These are phyloP conservation scores for Candida gigantensis DNA, from an alignment of 1,139 yeast species.

Conservation along the genomic window DNA sequence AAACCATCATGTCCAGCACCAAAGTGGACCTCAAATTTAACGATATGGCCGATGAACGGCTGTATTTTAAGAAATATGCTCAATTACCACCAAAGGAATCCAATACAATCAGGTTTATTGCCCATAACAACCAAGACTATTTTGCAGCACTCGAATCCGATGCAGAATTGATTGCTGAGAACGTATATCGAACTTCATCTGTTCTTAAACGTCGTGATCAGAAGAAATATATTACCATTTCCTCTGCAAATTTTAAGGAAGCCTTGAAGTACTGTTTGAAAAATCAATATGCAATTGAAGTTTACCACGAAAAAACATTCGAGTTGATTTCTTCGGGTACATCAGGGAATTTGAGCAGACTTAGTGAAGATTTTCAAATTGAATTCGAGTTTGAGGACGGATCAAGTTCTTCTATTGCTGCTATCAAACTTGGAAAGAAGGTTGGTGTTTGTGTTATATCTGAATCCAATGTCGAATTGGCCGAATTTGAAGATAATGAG, in stretches of 20 bases:
- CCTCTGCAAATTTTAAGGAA: slow-evolving; percentile 68
- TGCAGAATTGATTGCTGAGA: slow-evolving; percentile 80
- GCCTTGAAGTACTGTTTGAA: slow-evolving; percentile 68
- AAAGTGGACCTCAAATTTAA: slow-evolving; percentile 75
- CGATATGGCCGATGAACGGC: slow-evolving; percentile 63
- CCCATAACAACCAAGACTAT: slow-evolving; percentile 68
- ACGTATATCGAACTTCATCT: slow-evolving; percentile 77
- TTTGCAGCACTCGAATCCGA: slow-evolving; percentile 77
- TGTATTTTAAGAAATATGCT: slow-evolving; percentile 62
- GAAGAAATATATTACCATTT: slow-evolving; percentile 70
- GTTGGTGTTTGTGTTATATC: slow-evolving; percentile 86
- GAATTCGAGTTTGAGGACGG: slow-evolving; percentile 67
- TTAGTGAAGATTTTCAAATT: slow-evolving; percentile 39
- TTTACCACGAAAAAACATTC: slow-evolving; percentile 65
- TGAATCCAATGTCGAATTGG: slow-evolving; percentile 66
- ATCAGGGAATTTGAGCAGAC: slow-evolving; percentile 78
- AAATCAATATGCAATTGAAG: slow-evolving; percentile 75
- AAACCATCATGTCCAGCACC: slow-evolving; percentile 51
- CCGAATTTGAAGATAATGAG: slow-evolving; percentile 87
- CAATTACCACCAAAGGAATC: slow-evolving; percentile 50
- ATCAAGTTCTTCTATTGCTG: slow-evolving; percentile 73
- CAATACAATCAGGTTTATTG: slow-evolving; percentile 65
- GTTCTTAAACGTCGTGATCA: slow-evolving; percentile 64
- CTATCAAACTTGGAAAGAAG: slow-evolving; percentile 58
- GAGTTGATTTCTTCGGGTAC: slow-evolving; percentile 65